phyloP scores from a whole-genome alignment of 2,329 filamentous ascomycete genomes.

The Teratosphaeria viscida region DNA sequence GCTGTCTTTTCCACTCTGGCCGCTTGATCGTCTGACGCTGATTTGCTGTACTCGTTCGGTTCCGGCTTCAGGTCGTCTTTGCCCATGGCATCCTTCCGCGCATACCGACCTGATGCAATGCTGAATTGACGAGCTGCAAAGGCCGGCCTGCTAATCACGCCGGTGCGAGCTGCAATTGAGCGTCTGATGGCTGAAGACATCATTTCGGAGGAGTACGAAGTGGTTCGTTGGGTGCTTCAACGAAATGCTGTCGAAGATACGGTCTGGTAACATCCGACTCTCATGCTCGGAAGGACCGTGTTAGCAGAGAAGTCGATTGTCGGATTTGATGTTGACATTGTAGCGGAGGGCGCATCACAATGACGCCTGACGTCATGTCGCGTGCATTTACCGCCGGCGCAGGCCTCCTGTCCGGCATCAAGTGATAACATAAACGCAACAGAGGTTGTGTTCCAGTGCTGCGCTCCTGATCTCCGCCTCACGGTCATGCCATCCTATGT shows the following conservation, averaged over 20 bases:
- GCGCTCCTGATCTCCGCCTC: too few species aligned
- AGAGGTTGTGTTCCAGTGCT: neutral
- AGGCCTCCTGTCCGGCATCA: neutral
- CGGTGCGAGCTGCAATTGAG: slow-evolving; percentile 1
- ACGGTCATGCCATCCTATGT: too few species aligned
- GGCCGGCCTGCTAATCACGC: slow-evolving; percentile 2
- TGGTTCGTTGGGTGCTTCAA: neutral
- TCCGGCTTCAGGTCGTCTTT: slow-evolving; percentile 54
- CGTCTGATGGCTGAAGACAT: slow-evolving; percentile 1
- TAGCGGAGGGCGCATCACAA: neutral
- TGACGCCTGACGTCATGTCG: neutral
- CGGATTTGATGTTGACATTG: neutral
- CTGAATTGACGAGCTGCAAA: slow-evolving; percentile 11
- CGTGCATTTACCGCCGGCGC: neutral
- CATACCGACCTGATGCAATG: slow-evolving; percentile 13
- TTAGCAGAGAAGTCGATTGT: neutral
- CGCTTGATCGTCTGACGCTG: slow-evolving; percentile 52
- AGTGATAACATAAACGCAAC: neutral
- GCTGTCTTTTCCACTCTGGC: slow-evolving; percentile 49
- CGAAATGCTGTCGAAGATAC: neutral
- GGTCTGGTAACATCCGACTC: neutral
- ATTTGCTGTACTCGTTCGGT: slow-evolving; percentile 56
- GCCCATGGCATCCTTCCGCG: slow-evolving; percentile 35
- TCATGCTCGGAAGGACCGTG: neutral
- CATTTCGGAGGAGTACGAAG: neutral